These are phyloP conservation scores for Scutellaria baicalensis DNA, from an alignment of 257 asterid genomes.

Conservation along the genomic window DNA sequence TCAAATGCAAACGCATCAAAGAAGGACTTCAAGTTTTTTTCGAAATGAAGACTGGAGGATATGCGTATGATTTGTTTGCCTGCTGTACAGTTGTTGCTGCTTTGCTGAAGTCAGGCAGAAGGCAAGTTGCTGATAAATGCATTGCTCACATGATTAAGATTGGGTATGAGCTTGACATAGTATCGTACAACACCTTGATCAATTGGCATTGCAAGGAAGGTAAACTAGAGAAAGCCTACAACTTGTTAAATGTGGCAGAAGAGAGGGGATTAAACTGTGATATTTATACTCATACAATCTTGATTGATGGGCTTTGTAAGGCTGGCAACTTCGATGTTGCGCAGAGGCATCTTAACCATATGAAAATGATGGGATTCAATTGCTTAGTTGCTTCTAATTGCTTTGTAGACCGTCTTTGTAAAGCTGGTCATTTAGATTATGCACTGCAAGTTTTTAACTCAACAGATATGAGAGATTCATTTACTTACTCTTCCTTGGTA, in stretches of 20 bases:
- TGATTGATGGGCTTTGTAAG: conserved; percentile 75
- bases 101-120: conserved; percentile 49
- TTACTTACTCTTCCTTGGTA: conserved; percentile 72
- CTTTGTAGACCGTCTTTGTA: conserved; percentile 61
- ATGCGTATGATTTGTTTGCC: conserved; percentile 64
- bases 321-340: conserved; percentile 57
- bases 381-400: conserved; percentile 71
- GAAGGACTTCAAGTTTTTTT: conserved; percentile 58
- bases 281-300: conserved; percentile 65
- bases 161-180: conserved; percentile 72
- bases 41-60: conserved; percentile 83
- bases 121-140: conserved; percentile 38
- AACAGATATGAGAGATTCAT: conserved; percentile 56
- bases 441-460: conserved; percentile 58
- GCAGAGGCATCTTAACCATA: conserved; percentile 35
- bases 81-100: conserved; percentile 72
- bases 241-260: conserved; percentile 43
- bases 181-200: conserved; percentile 64
- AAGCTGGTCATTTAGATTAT: conserved; percentile 49
- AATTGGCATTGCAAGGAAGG: conserved; percentile 63
- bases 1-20: conserved; percentile 34
- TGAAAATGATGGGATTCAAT: conserved; percentile 46
- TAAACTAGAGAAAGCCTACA: conserved; percentile 48
- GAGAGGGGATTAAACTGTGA: conserved; percentile 56
- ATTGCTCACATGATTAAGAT: conserved; percentile 57